Base-by-base conservation (phyloP, 768 basidiomycete genomes). In the Postia placenta region DNA sequence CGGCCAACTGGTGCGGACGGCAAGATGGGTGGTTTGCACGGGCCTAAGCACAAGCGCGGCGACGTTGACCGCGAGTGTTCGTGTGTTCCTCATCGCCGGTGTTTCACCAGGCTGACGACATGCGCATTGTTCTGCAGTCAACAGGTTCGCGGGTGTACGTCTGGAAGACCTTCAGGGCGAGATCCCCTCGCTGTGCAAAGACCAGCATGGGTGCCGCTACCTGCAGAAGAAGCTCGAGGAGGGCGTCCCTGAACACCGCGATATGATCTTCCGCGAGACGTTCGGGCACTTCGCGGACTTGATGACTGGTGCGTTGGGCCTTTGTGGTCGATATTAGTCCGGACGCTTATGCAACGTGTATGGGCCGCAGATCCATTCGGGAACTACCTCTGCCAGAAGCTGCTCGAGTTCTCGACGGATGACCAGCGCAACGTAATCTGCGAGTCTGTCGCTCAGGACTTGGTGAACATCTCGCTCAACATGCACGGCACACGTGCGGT, bases 401-500 rank as follows among this genome's bases (percentile, higher is more conserved):
- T 99, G 30, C 73, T 99, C 57, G 96, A 99, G 68, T 95, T 83
- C 67, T 93, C 92, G 12, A 95, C 92, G 12, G 96, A 99, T 58
- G 96, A 99, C 59, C 96, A 99, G 61, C 83, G 95, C 49, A 94
- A 92, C 62, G 76, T 92, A 27, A 95, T 98, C 49, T 96, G 96
- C 71, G 95, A 98, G 65, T 93, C 92, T 22, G 95, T 99, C 43
- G 92, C 94, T 27, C 89, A 93, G 62, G 96, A 99, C 59, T 79
- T 99, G 43, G 96, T 99, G 60, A 92, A 87, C 64, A 98, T 99
- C 62, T 96, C 93, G 27, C 75, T 99, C 54, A 99, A 99, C 70
- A 99, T 99, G 96, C 96, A 99, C 68, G 96, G 96, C 26, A 99
- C 96, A 26, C 85, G 96, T 53, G 96, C 96, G 23, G 96, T 98